Percentiles rank a stretch among this genome's conserved stretches.
These are phyloP conservation scores for Thymus quinquecostatus DNA, from an alignment of 257 asterid genomes.

Conservation along the genomic window DNA sequence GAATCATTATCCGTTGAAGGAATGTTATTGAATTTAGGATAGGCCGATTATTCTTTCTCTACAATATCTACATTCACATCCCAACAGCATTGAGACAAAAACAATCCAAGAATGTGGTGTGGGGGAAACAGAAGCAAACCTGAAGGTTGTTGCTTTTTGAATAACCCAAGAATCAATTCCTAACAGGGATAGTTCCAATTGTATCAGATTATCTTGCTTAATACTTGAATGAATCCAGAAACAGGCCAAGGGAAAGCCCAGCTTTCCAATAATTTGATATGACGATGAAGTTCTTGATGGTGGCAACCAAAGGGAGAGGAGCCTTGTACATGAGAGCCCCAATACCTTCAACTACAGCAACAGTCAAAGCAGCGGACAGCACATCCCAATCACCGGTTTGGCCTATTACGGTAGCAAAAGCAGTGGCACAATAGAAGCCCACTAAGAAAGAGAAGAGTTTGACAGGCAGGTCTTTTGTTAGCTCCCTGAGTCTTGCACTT, in stretches of 20 bases:
- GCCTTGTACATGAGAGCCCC: conserved; percentile 90
- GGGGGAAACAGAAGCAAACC: conserved; percentile 20
- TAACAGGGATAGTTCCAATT: background rate
- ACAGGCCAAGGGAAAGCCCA: conserved; percentile 86
- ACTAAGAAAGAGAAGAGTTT: conserved; percentile 75
- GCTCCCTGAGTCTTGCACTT: conserved; percentile 48
- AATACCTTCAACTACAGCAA: conserved; percentile 89
- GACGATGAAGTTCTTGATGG: conserved; percentile 50
- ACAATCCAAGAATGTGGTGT: background rate
- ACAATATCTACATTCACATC: background rate
- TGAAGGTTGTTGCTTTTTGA: conserved; percentile 47
- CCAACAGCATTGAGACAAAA: background rate
- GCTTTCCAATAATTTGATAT: conserved; percentile 91
- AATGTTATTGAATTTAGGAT: background rate
- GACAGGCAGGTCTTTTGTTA: conserved; percentile 68
- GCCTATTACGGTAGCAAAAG: conserved; percentile 90
- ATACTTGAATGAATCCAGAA: conserved; percentile 92
- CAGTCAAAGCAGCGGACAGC: conserved; percentile 86
- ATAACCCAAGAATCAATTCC: conserved; percentile 36
- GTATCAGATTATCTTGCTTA: conserved; percentile 23
- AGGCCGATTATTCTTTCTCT: conserved; percentile 4
- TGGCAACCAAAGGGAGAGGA: conserved; percentile 55
- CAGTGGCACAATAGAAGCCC: conserved; percentile 95
- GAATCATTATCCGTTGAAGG: conserved; percentile 7
- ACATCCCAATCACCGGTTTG: conserved; percentile 99